Percentiles rank a stretch among this genome's conserved stretches.
Conservation (phyloP, 345 rosid genomes). For the Adansonia digitata region DNA sequence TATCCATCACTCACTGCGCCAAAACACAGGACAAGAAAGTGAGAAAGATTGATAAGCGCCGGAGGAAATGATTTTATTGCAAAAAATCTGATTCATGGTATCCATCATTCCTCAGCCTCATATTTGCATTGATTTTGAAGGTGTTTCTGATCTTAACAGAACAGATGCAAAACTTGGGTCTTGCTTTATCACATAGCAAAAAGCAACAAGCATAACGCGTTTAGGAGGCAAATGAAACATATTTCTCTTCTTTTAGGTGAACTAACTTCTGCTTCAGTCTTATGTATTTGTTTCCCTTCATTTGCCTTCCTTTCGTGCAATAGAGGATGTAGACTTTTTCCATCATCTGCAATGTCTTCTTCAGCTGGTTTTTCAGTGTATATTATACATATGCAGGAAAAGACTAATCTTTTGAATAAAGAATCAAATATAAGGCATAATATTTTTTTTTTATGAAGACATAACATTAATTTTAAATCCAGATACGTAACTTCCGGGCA, state of each 20-base stretch:
- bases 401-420: neutral
- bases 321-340: neutral
- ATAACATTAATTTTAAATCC: neutral
- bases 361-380: neutral
- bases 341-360: constrained; percentile 1
- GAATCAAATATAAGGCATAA: constrained; percentile 10
- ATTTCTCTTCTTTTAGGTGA: neutral
- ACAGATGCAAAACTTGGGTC: neutral
- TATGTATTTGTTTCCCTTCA: neutral
- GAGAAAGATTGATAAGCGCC: neutral
- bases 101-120: neutral
- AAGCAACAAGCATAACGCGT: neutral
- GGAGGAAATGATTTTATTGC: neutral
- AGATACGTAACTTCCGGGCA: neutral
- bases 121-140: neutral
- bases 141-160: neutral
- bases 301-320: neutral
- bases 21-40: neutral
- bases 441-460: neutral
- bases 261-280: neutral
- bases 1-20: neutral
- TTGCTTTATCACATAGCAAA: neutral
- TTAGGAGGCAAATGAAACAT: neutral
- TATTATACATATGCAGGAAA: neutral
- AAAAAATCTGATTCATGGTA: neutral